A percentile compares a stretch with the other conserved stretches of the same genome.
Evolutionary conservation across 73 alveolate genomes (phyloP).

Genomic region (Loxodes magnus): DNA sequence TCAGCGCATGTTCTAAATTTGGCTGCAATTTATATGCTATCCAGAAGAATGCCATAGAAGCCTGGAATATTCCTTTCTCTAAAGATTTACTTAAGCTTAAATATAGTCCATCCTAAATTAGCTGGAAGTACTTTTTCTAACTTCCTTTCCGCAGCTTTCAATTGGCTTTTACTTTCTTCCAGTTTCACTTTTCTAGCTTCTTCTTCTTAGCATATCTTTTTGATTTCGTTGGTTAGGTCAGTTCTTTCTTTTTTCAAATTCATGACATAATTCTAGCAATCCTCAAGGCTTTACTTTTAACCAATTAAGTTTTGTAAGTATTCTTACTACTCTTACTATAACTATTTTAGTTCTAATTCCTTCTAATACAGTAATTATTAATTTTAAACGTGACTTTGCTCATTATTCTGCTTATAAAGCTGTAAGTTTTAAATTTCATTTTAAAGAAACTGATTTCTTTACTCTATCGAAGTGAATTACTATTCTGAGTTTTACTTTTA

Average conservation of each 20-base stretch:
- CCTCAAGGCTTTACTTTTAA: conserved; percentile 23
- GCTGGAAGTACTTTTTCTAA: conserved; percentile 8
- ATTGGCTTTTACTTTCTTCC: conserved; percentile 27
- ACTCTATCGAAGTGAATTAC: conserved; percentile 37
- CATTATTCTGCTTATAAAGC: conserved; percentile 4
- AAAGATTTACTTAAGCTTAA: too few relatives aligned
- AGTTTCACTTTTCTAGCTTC: conserved; percentile 31
- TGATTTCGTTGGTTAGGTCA: conserved; percentile 25
- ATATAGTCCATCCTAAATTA: too few relatives aligned
- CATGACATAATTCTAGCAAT: conserved; percentile 19
- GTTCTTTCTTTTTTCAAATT: conserved; percentile 43
- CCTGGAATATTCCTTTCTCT: conserved; percentile 67
- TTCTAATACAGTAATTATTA: too few relatives aligned
- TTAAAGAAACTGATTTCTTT: conserved; percentile 38
- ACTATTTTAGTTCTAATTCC: too few relatives aligned
- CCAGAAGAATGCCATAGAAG: conserved; percentile 58
- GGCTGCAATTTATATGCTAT: conserved; percentile 45
- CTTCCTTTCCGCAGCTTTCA: conserved; percentile 11
- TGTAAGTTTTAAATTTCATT: conserved; percentile 45
- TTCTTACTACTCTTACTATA: too few relatives aligned
- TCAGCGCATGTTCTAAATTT: conserved; percentile 63
- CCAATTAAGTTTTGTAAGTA: too few relatives aligned
- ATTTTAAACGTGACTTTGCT: conserved; percentile 8
- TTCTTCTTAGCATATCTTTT: conserved; percentile 39
- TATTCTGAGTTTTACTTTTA: conserved; percentile 2